These are phyloP conservation scores for Chlorociboria aeruginascens DNA, from an alignment of 495 filamentous ascomycete species.

Conservation along the genomic window DNA sequence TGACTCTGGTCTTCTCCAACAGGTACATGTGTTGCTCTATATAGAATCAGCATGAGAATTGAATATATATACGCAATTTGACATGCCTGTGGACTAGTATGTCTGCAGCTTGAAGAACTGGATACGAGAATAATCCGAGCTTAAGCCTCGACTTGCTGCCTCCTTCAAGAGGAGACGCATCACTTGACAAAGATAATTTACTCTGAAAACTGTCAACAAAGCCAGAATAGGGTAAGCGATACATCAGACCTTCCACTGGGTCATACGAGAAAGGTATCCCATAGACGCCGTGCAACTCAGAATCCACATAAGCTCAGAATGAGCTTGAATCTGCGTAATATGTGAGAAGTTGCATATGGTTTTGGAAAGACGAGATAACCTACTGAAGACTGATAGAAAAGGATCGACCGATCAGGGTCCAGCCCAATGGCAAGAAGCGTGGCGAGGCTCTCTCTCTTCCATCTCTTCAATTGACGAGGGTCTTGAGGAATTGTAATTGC, in stretches of 20 bases:
- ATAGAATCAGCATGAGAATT: not conserved
- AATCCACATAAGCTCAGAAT: constrained; percentile 93
- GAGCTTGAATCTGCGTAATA: constrained; percentile 49
- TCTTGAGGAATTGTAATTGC: constrained; percentile 73
- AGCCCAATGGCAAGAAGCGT: constrained; percentile 75
- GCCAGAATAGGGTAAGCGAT: not conserved
- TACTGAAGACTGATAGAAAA: constrained; percentile 59
- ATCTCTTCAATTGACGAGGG: constrained; percentile 39
- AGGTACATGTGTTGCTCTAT: constrained; percentile 81
- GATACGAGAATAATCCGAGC: constrained; percentile 92
- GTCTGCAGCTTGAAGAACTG: constrained; percentile 90
- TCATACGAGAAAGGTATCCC: constrained; percentile 89
- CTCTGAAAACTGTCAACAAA: constrained; percentile 33
- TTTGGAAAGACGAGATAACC: not conserved
- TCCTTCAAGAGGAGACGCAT: constrained; percentile 38
- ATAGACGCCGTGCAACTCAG: constrained; percentile 78
- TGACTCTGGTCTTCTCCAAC: constrained; percentile 90
- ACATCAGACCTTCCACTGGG: constrained; percentile 81
- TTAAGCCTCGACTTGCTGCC: constrained; percentile 49
- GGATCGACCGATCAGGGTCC: constrained; percentile 56
- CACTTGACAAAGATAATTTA: constrained; percentile 50
- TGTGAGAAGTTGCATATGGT: not conserved
- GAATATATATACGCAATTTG: not conserved
- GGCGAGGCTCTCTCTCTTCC: constrained; percentile 64
- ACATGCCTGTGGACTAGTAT: constrained; percentile 70